Evolutionary conservation across 176 grass and related monocot genomes (phyloP).

Genomic region (Eleusine indica): DNA sequence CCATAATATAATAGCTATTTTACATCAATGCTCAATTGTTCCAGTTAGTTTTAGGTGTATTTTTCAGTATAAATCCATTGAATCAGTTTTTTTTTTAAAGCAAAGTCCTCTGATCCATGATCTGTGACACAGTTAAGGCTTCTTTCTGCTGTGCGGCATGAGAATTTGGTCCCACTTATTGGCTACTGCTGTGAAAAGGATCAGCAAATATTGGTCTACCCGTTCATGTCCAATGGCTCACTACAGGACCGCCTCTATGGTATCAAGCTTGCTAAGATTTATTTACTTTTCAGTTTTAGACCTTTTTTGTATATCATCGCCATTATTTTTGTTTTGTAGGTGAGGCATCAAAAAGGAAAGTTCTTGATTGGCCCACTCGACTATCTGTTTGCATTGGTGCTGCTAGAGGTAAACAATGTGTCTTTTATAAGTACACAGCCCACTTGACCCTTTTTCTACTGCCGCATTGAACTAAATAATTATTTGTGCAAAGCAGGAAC

Average conservation of each 20-base stretch:
- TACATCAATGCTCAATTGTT: not conserved
- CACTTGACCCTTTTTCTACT: not conserved
- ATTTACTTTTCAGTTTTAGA: conserved; percentile 14
- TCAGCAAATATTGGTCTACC: conserved; percentile 84
- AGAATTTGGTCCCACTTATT: conserved; percentile 78
- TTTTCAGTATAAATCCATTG: conserved; percentile 17
- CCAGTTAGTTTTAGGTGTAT: conserved; percentile 19
- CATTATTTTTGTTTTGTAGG: conserved; percentile 39
- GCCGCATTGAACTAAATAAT: not conserved
- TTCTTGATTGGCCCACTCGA: conserved; percentile 77
- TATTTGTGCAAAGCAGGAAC: conserved; percentile 5
- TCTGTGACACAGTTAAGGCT: conserved; percentile 55
- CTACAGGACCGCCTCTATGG: conserved; percentile 79
- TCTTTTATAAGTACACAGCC: not conserved
- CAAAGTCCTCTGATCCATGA: conserved; percentile 36
- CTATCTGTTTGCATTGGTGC: conserved; percentile 72
- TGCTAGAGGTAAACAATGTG: conserved; percentile 52
- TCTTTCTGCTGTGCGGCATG: conserved; percentile 67
- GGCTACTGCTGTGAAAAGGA: conserved; percentile 87
- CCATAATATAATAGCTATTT: conserved; percentile 25
- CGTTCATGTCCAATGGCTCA: conserved; percentile 82
- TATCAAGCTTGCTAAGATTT: conserved; percentile 35
- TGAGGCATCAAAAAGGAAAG: conserved; percentile 73
- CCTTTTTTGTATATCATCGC: not conserved
- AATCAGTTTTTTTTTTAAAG: conserved; percentile 7